Evolutionary conservation across 306 rosid species (phyloP), one percentile per base, ranked within the genome.

Genomic region (Quercus agrifolia): DNA sequence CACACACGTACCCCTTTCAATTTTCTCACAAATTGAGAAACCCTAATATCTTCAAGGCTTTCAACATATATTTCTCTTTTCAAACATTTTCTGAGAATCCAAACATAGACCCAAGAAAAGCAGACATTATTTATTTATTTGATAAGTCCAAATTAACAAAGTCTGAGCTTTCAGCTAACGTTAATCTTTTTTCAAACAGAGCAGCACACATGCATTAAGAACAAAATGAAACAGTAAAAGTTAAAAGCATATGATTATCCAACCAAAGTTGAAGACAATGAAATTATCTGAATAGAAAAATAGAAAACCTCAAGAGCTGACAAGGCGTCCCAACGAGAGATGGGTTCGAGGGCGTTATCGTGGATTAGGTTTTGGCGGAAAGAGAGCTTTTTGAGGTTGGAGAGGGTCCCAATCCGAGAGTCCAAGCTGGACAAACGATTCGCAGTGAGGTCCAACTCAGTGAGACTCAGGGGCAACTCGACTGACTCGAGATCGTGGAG

Each of bases 361-460:
- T 85, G 78, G 77, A 96, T 27, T 70, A 93, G 97, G 87, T 96
- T 93, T 63, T 96, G 98, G 30, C 97, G 98, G 57, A 93, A 76
- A 7, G 97, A 96, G 17, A 96, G 94, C 86, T 96, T 93, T 81
- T 80, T 88, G 69, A 93, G 98, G 85, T 77, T 68, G 28, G 89
- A 82, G 15, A 96, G 91, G 70, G 79, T 80, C n/a, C 62, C 87
- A 46, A 96, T 91, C 83, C 98, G 97, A 75, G 93, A 75, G 85
- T 96, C 98, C 82, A 96, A 68, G 57, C 62, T n/a, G 21, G 97
- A 81, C 62, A 93, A 83, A 8, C 97, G 96, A 86, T 96, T 96
- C 17, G 94, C 86, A 19, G 98, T 93, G 70, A 96, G 88, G 91
- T 96, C 99, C 73, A 96, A 78, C 83, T 96, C 98, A 84, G 89